These are phyloP conservation scores for Thyridium curvatum DNA, from an alignment of 2,329 filamentous ascomycete genomes.

Conservation along the genomic window DNA sequence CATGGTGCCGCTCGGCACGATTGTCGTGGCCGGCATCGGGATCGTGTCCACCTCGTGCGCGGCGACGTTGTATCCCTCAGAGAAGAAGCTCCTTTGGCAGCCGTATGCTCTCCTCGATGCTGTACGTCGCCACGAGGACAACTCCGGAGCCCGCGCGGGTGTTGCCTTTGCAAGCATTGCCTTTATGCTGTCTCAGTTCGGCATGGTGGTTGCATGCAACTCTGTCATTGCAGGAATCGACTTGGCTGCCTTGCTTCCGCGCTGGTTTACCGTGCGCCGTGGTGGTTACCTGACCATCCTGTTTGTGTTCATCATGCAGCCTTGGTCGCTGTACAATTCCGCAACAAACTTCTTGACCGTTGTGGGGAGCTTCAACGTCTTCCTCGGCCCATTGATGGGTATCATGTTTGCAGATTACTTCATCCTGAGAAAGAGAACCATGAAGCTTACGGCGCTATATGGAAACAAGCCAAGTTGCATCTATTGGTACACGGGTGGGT, in stretches of 20 bases:
- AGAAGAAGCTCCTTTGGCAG: constrained; percentile 17
- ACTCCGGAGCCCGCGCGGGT: constrained; percentile 8
- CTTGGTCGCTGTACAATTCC: constrained; percentile 13
- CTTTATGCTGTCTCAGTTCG: constrained; percentile 12
- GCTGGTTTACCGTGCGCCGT: constrained; percentile 9
- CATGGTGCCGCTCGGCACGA: constrained; percentile 17
- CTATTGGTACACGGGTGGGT: constrained; percentile 15
- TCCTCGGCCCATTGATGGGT: constrained; percentile 27
- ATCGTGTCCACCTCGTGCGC: constrained; percentile 22
- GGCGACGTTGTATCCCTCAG: constrained; percentile 14
- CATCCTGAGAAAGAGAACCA: constrained; percentile 22
- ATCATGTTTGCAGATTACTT: constrained; percentile 28
- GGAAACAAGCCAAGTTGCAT: constrained; percentile 8
- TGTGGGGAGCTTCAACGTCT: constrained; percentile 22
- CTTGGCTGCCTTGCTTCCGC: constrained; percentile 19
- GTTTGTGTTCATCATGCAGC: constrained; percentile 15
- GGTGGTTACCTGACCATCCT: constrained; percentile 11
- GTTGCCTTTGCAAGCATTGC: constrained; percentile 13
- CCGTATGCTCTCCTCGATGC: constrained; percentile 19
- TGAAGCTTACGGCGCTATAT: constrained; percentile 29
- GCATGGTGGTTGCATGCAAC: constrained; percentile 12
- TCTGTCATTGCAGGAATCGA: constrained; percentile 16
- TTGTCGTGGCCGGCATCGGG: constrained; percentile 18
- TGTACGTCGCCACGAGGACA: constrained; percentile 9
- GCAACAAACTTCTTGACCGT: constrained; percentile 20